Evolutionary conservation across 2,329 filamentous ascomycete genomes (phyloP), one percentile per base, ranked within the genome.

Genomic region (Stagonosporopsis rhizophila): DNA sequence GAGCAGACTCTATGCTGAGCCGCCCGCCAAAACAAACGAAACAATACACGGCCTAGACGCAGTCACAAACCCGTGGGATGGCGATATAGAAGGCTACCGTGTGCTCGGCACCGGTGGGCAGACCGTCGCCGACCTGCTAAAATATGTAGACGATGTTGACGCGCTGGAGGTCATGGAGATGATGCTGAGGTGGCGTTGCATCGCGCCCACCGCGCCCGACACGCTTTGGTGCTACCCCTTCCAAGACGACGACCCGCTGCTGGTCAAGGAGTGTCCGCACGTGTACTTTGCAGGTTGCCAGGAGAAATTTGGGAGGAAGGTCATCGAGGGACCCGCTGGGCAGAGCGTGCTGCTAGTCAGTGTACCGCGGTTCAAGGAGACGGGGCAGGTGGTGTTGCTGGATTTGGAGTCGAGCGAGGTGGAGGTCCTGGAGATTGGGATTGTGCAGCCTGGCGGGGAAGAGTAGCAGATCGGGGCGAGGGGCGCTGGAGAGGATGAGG

Each of bases 221-320:
- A 99, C 96, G 0, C 74, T 99, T 39, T 96, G 92, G 91, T 93
- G 90, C 71, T 99, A 98, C 72, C 95, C 95, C 0, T 99, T 96
- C 77, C 93, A 98, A 76, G 90, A 95, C 17, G 85, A 92, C 45
- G 96, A 99, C 71, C 92, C 91, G 0, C 96, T 98, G 70, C 89
- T 98, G 39, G 83, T 99, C 68, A 86, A 88, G 61, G 80, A 87
- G 17, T 96, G 91, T 60, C 95, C 95, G 2, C 94, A 99, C 70
- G 81, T 99, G 28, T 98, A 92, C 78, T 91, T 99, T 73, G 89
- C 90, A 1, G 93, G 93, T 15, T 92, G 90, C 66, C 92, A 96
- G 75, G 88, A 91, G 2, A 81, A 82, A 48, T 96, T 96, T 74
- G 87, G 86, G 47, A 93, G 89, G 2, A 85, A 83, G 27, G 75